Base-by-base conservation (phyloP, 2,329 filamentous ascomycete genomes). In the Anisogramma anomala region DNA sequence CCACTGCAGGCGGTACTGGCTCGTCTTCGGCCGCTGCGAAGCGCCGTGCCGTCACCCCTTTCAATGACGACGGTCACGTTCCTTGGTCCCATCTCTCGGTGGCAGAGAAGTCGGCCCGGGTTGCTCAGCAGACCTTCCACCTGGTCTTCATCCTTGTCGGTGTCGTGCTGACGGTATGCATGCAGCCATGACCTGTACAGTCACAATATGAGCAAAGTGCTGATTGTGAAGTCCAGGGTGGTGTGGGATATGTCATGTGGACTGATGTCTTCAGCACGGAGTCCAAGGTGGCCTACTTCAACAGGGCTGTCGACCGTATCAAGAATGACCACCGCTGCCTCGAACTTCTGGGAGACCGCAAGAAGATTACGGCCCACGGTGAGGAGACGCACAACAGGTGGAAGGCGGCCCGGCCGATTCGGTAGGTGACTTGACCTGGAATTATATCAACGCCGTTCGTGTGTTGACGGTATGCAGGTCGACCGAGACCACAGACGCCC, bases 51-150 rank as follows among this genome's bases (percentile, higher is more conserved):
- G 78, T 95, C 19, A 94, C 87, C 0, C 74, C 89, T 0, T 79
- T 88, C 54, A 91, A 86, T 52, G 89, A 95, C 52, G 82, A 86
- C 54, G 89, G 89, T 6, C 71, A 73, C 48, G 78, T 94, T 1
- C 76, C 78, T 3, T 96, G 89, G 89, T 71, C 67, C 3, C 71
- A 91, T 41, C 72, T 96, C 2, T 86, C 80, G 1, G 66, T 64
- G 0, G 66, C 66, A 35, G 89, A 95, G 58, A 95, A 94, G 60
- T 78, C 79, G 3, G 82, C 82, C 18, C 75, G 89, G 28, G 84
- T 86, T 7, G 89, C 85, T 1, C 88, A 95, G 61, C 89, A 95
- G 61, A 83, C 81, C 13, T 82, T 94, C 66, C 95, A 96, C 61
- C 77, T 94, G 50, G 71, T 81, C 50, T 62, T 95, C 48, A 77